These are phyloP conservation scores for Salix exigua DNA, from an alignment of 345 rosid genomes.

Conservation along the genomic window DNA sequence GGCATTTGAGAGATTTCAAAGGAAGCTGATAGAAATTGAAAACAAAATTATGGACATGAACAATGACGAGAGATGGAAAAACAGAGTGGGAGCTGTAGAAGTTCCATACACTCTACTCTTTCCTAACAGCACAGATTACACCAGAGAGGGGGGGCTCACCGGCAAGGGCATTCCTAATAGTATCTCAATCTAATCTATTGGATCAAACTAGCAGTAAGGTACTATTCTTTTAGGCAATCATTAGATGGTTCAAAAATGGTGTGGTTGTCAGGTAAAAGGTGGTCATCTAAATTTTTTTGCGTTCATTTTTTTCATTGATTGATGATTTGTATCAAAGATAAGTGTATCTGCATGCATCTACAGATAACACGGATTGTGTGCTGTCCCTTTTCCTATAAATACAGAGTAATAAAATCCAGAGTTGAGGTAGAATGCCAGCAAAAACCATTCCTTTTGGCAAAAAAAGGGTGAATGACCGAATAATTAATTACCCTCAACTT, in stretches of 20 bases:
- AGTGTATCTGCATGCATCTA: neutral
- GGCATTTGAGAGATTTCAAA: constrained; percentile 60
- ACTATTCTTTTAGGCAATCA: neutral
- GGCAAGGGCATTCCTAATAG: constrained; percentile 94
- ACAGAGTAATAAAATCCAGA: too few species aligned
- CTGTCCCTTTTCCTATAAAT: neutral
- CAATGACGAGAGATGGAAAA: constrained; percentile 56
- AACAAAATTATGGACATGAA: constrained; percentile 48
- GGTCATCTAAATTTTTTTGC: neutral
- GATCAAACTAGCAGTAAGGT: neutral
- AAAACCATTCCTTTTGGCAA: too few species aligned
- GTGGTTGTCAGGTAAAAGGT: neutral
- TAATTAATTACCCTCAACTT: too few species aligned
- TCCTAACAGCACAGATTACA: constrained; percentile 64
- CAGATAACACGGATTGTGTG: neutral
- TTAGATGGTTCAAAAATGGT: neutral
- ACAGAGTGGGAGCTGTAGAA: constrained; percentile 70
- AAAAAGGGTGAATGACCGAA: too few species aligned
- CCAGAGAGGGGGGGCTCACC: constrained; percentile 62
- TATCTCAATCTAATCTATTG: constrained; percentile 50
- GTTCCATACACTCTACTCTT: constrained; percentile 74
- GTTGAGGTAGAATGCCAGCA: too few species aligned
- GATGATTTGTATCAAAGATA: neutral
- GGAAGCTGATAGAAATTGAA: constrained; percentile 55
- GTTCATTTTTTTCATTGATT: neutral